Percentiles rank a stretch among this genome's conserved stretches.
These are phyloP conservation scores for Lachancea lanzarotensis DNA, from an alignment of 805 yeast genomes.

Conservation along the genomic window DNA sequence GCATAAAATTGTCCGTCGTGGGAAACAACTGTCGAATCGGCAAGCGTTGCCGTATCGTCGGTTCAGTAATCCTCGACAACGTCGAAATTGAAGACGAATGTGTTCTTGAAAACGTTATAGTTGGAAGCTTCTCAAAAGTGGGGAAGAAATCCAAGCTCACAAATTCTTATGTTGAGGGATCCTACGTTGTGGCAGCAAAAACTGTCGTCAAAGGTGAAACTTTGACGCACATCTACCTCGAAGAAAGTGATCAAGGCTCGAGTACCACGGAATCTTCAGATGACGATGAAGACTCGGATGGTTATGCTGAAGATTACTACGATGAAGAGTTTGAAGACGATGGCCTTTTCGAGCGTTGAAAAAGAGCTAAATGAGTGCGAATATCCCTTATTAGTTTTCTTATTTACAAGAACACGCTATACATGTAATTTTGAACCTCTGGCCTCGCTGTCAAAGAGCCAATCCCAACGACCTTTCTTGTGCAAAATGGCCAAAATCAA, in stretches of 20 bases:
- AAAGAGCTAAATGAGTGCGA: background rate
- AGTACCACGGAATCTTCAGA: constrained; percentile 32
- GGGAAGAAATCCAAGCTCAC: constrained; percentile 59
- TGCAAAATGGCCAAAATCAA: constrained; percentile 88
- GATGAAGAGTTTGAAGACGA: constrained; percentile 48
- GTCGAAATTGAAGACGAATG: constrained; percentile 75
- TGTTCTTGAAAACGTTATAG: constrained; percentile 70
- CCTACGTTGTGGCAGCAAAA: constrained; percentile 58
- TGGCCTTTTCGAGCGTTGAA: constrained; percentile 52
- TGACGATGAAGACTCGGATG: constrained; percentile 26
- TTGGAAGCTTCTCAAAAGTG: constrained; percentile 65
- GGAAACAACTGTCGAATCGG: constrained; percentile 76
- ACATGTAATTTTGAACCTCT: constrained; percentile 12
- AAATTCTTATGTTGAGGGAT: constrained; percentile 81
- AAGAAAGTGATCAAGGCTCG: constrained; percentile 22
- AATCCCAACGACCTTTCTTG: constrained; percentile 93
- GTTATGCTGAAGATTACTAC: constrained; percentile 35
- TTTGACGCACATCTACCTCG: constrained; percentile 33
- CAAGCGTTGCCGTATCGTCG: constrained; percentile 78
- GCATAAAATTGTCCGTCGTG: constrained; percentile 77
- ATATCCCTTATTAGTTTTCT: constrained; percentile 1
- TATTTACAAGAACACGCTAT: constrained; percentile 10
- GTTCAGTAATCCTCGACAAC: constrained; percentile 69
- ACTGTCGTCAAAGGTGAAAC: constrained; percentile 52
- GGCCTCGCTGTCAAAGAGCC: constrained; percentile 39